Percentiles rank a stretch among this genome's conserved stretches.
These are phyloP conservation scores for Globisporangium apiculatum DNA, from an alignment of 352 stramenopile genomes.

Conservation along the genomic window DNA sequence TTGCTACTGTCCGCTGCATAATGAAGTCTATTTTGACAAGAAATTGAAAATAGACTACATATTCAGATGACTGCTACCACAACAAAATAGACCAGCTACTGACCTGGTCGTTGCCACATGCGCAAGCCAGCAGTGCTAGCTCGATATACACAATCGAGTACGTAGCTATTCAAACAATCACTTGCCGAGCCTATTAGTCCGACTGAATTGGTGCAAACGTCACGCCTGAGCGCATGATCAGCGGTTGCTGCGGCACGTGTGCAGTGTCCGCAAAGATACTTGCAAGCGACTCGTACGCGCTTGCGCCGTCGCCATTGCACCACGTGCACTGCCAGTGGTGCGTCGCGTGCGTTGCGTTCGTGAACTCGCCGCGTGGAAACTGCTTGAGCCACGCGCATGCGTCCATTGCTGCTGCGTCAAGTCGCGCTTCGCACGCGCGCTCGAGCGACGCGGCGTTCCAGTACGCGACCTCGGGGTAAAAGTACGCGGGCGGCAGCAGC, in stretches of 20 bases:
- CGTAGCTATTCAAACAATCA: no score
- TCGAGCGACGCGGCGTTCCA: constrained; percentile 41
- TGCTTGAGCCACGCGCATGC: constrained; percentile 31
- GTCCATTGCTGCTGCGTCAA: constrained; percentile 15
- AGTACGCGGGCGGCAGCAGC: constrained; percentile 33
- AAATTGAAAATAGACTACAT: no score
- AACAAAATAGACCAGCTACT: no score
- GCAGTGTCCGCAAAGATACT: constrained; percentile 14
- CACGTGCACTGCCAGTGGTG: constrained; percentile 62
- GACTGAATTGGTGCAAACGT: not conserved
- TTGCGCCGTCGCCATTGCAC: constrained; percentile 27
- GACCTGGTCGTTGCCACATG: no score
- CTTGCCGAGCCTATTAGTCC: no score
- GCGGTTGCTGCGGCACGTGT: not conserved
- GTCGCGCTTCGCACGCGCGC: constrained; percentile 14
- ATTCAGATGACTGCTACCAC: no score
- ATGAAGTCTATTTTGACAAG: no score
- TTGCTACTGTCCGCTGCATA: no score
- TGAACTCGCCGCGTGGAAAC: constrained; percentile 43
- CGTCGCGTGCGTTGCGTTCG: constrained; percentile 27
- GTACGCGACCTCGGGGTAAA: constrained; percentile 48
- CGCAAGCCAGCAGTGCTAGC: no score
- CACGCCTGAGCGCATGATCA: not conserved
- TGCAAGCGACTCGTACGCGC: constrained; percentile 19
- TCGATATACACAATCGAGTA: no score